These are phyloP conservation scores for Spongiforma sp. DNA, from an alignment of 1,284 basidiomycete species.

Conservation along the genomic window DNA sequence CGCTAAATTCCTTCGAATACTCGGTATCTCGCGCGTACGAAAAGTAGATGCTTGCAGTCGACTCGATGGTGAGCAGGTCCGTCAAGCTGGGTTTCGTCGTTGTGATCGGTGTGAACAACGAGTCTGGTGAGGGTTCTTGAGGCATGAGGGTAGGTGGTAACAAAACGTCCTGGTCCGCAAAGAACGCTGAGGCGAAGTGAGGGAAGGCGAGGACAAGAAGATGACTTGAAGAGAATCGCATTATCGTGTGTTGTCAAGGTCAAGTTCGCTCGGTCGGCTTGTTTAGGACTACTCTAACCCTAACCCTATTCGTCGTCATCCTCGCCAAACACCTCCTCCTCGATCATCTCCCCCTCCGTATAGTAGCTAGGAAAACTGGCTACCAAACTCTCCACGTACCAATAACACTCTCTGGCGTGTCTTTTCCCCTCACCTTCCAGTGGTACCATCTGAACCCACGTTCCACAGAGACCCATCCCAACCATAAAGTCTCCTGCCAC, in stretches of 20 bases:
- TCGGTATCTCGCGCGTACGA: slow-evolving; percentile 76
- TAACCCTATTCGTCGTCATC: slow-evolving; percentile 10
- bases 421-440: slow-evolving; percentile 21
- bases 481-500: slow-evolving; percentile 45
- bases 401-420: slow-evolving; percentile 23
- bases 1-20: slow-evolving; percentile 56
- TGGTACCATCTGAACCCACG: slow-evolving; percentile 62
- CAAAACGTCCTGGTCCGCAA: slow-evolving; percentile 39
- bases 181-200: slow-evolving; percentile 36
- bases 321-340: neutral
- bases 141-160: slow-evolving; percentile 21
- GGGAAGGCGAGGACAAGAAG: slow-evolving; percentile 39
- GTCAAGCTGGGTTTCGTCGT: slow-evolving; percentile 53
- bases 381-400: slow-evolving; percentile 36
- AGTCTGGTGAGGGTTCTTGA: slow-evolving; percentile 1
- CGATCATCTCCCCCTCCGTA: slow-evolving; percentile 19
- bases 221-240: too few relatives aligned
- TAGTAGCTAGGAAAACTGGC: slow-evolving; percentile 35
- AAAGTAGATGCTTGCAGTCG: slow-evolving; percentile 77
- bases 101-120: slow-evolving; percentile 25
- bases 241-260: too few relatives aligned
- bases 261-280: too few relatives aligned
- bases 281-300: slow-evolving; percentile 1
- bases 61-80: slow-evolving; percentile 76
- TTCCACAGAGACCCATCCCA: slow-evolving; percentile 55